These are phyloP conservation scores for Metarhizium anisopliae DNA, from an alignment of 2,329 filamentous ascomycete species.

Conservation along the genomic window DNA sequence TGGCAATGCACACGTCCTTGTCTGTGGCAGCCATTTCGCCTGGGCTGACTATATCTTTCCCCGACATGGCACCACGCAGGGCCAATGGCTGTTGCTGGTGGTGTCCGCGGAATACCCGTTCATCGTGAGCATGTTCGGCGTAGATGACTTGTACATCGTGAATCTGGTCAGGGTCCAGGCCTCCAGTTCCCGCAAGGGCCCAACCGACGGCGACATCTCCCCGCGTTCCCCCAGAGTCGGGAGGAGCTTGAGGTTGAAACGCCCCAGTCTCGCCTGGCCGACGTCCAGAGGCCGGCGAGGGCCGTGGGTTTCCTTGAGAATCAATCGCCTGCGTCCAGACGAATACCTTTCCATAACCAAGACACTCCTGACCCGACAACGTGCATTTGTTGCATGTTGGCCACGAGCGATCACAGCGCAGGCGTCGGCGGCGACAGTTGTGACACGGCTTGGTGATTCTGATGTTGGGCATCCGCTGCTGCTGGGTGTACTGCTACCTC, in stretches of 20 bases:
- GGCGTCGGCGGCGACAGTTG: constrained; percentile 51
- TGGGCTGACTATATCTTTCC: not conserved
- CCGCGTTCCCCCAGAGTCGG: not conserved
- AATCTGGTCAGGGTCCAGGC: not conserved
- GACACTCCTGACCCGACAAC: constrained; percentile 45
- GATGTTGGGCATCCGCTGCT: constrained; percentile 21
- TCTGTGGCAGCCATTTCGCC: not conserved
- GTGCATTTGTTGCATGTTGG: constrained; percentile 52
- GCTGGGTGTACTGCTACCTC: not conserved
- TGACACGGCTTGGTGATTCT: constrained; percentile 42
- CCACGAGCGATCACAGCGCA: constrained; percentile 52
- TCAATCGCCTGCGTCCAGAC: constrained; percentile 49
- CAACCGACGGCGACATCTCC: not conserved
- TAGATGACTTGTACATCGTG: not conserved
- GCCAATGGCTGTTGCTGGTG: not conserved
- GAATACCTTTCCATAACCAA: constrained; percentile 52
- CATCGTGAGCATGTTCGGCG: not conserved
- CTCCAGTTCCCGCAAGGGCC: not conserved
- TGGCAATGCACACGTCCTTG: not conserved
- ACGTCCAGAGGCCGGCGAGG: constrained; percentile 15
- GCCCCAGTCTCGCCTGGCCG: not conserved
- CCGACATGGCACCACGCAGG: not conserved
- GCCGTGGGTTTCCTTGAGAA: constrained; percentile 35
- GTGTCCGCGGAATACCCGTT: not conserved
- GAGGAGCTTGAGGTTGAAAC: not conserved